Percentiles rank a stretch among this genome's conserved stretches.
phyloP scores from a whole-genome alignment of 2,329 filamentous ascomycete genomes.

The Alternaria sp. region DNA sequence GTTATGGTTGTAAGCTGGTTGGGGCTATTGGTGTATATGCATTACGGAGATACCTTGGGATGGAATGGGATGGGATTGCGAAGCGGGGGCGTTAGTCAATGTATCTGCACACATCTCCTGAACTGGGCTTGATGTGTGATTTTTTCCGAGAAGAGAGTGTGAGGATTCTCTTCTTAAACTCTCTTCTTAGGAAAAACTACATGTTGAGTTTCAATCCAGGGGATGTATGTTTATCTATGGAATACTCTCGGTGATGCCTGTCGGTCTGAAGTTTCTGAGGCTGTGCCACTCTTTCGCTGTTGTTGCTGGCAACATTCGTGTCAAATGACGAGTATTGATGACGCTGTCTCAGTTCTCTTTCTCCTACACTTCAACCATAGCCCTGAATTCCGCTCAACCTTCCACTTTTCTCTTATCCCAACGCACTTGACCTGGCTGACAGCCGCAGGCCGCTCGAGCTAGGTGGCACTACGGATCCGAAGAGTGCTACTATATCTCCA shows the following conservation, averaged over 20 bases:
- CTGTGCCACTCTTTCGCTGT: rapidly evolving
- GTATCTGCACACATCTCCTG: neutral
- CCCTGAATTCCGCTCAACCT: neutral
- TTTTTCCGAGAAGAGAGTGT: neutral
- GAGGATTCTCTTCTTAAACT: neutral
- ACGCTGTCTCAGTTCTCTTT: neutral
- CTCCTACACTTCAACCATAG: neutral
- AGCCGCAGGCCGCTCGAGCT: neutral
- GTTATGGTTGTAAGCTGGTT: neutral
- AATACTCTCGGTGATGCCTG: neutral
- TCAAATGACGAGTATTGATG: neutral
- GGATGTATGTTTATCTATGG: neutral
- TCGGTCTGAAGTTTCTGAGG: neutral
- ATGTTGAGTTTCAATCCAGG: neutral
- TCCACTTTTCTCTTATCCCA: neutral
- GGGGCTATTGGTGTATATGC: neutral
- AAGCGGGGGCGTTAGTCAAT: neutral
- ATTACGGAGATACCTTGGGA: conserved; percentile 8
- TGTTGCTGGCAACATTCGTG: neutral
- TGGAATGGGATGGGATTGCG: neutral
- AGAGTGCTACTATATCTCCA: neutral
- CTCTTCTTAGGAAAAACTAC: neutral
- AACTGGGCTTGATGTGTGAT: rapidly evolving
- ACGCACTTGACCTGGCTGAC: neutral
- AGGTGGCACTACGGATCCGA: neutral